Base-by-base conservation (phyloP, 495 filamentous ascomycete species). In the Tirmania nivea region DNA sequence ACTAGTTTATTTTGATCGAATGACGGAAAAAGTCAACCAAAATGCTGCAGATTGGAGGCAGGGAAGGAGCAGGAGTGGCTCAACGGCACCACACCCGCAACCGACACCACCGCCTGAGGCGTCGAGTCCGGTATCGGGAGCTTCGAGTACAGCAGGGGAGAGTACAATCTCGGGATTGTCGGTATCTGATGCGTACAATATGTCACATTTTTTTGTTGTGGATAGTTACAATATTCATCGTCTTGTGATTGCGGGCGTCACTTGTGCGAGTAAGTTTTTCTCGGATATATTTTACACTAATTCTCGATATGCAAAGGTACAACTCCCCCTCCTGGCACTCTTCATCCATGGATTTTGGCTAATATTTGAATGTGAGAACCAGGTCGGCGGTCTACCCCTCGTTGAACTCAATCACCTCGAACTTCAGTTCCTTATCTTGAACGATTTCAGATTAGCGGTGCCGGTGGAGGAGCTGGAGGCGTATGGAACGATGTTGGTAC, bases 251-350 rank as follows among this genome's bases (percentile, higher is more conserved):
- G 87, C 90, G 9, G 90, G 88, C 19, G 92, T 99, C 49, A 96
- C 90, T 14, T 96, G 92, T 67, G 89, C 92, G 10, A 94, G 88
- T 75, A 99, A 99, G 70, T 99, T 96, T 73, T 99, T 99, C 67
- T 95, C 88, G 3, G 90, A 99, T 71, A 86, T 96, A 47, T 99
- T 99, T 62, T 99, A 96, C 63, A 99, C 90, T 16, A 99, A 99
- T 69, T 96, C 92, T 48, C 74, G 90, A 76, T 99, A 99, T 66
- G 90, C 92, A 56, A 99, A 96, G 83, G 90, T 94, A 76, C 57
- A 73, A 63, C 51, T 35, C 10, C 36, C 36, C 0, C 8, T 11
- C 25, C 39, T 50, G 52, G 36, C 49, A 51, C 45, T 48, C 52
- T 6, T 14, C 48, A 53, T 36, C n/a, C 34, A 10, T 54, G 25